Conservation (phyloP, 306 rosid genomes). For the Lathyrus sativus region DNA sequence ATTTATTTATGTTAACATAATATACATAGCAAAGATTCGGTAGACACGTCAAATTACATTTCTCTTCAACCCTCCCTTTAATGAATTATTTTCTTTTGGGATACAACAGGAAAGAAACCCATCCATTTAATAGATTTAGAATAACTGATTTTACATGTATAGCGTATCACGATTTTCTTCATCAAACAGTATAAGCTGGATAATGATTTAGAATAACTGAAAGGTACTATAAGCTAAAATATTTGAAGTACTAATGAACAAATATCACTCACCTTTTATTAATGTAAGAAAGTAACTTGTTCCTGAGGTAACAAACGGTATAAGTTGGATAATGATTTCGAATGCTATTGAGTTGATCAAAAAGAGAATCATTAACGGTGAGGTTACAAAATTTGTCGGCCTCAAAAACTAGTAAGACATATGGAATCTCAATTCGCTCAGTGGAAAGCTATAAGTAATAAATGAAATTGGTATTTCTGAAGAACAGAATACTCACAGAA, state of each 20-base stretch:
- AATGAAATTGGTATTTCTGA: constrained; percentile 34
- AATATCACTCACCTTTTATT: constrained; percentile 70
- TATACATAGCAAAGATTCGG: constrained; percentile 6
- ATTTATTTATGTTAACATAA: neutral
- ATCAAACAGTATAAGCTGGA: too few species aligned
- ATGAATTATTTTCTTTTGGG: neutral
- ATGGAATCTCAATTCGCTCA: constrained; percentile 62
- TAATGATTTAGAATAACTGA: too few species aligned
- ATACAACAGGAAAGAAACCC: neutral
- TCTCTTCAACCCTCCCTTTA: constrained; percentile 1
- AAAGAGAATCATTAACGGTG: constrained; percentile 57
- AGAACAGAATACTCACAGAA: constrained; percentile 24
- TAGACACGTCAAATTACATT: constrained; percentile 14
- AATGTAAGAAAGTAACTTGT: constrained; percentile 72
- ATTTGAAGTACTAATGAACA: constrained; percentile 16
- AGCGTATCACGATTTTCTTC: constrained; percentile 10
- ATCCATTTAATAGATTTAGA: neutral
- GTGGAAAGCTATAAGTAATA: constrained; percentile 60
- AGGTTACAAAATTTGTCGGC: constrained; percentile 81
- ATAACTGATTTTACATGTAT: constrained; percentile 13
- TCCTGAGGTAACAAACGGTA: constrained; percentile 83
- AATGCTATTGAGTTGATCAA: constrained; percentile 56
- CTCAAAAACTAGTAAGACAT: constrained; percentile 68
- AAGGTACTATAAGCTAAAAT: too few species aligned
- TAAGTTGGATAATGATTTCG: constrained; percentile 73